A percentile compares a stretch with the other conserved stretches of the same genome.
Evolutionary conservation across 2,329 filamentous ascomycete genomes (phyloP).

Genomic region (Leptographium wingfieldii): DNA sequence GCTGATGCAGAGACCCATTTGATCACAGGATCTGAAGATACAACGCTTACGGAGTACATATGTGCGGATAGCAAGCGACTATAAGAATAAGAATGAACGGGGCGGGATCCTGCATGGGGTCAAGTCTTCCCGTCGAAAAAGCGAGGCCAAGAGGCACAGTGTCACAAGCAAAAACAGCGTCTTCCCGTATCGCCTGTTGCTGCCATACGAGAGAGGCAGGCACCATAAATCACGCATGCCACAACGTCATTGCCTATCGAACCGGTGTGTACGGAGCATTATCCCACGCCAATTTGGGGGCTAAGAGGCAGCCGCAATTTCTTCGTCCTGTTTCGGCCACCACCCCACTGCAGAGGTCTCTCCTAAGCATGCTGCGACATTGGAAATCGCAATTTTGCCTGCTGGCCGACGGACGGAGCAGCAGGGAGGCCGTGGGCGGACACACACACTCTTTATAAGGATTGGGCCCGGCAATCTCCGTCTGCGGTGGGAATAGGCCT

Average conservation of each 20-base stretch:
- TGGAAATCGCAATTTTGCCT: not conserved
- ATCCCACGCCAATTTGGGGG: not conserved
- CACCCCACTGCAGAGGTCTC: not conserved
- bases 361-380: not conserved
- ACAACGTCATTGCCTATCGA: conserved; percentile 1
- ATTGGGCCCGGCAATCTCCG: too few species aligned
- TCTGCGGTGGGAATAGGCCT: not conserved
- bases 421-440: too few species aligned
- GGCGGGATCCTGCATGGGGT: not conserved
- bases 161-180: too few species aligned
- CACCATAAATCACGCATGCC: not conserved
- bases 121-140: not conserved
- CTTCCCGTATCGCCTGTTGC: not conserved
- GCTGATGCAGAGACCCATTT: too few species aligned
- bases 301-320: not conserved
- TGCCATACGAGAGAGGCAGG: not conserved
- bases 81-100: not conserved
- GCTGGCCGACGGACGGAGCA: not conserved
- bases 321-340: not conserved
- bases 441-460: too few species aligned
- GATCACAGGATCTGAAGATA: too few species aligned
- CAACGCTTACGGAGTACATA: not conserved
- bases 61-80: not conserved
- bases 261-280: not conserved
- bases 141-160: not conserved